Base-by-base conservation (phyloP, 495 filamentous ascomycete genomes). In the Talaromyces adpressus region DNA sequence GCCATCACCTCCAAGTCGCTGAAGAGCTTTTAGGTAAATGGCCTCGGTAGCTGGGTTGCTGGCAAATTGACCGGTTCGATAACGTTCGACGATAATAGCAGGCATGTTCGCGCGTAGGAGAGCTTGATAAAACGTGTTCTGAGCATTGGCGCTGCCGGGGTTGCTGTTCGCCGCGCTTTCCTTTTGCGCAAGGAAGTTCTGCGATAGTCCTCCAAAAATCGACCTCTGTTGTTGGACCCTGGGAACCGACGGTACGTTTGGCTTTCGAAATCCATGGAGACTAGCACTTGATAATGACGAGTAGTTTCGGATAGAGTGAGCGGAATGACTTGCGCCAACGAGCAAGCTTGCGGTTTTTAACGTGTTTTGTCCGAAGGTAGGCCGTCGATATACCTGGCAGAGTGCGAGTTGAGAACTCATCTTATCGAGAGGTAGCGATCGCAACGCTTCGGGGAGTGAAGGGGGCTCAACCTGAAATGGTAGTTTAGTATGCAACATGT, bases 121-220 rank as follows among this genome's bases (percentile, higher is more conserved):
- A 36, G 91, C 87, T 69, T 91, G 86, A 73, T 98, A 98, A 72
- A 98, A 97, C 22, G 90, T 87, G 75, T 91, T 92, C 74, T 98
- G 94, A 16, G 91, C 87, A 27, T 86, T 88, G 14, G 91, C 85
- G 74, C 89, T 97, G 66, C 81, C 85, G 3, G 94, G 90, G 67
- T 96, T 93, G 76, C 90, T 89, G 73, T 97, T 98, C 39, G 94
- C 95, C 25, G 89, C 86, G 71, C 91, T 89, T 75, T 98, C 94
- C 66, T 87, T 85, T 65, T 89, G 87, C 22, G 86, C 86, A 8
- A 91, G 76, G 12, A 86, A 71, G 41, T 81, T 84, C 57, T 82
- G 82, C 54, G 84, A 85, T 32, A 80, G 75, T 14, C 79, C 80
- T 20, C 80, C 81, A 20, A 84, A 85, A 61, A 87, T 75, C 41